These are phyloP conservation scores for Podospora conica DNA, from an alignment of 495 filamentous ascomycete species.

Conservation along the genomic window DNA sequence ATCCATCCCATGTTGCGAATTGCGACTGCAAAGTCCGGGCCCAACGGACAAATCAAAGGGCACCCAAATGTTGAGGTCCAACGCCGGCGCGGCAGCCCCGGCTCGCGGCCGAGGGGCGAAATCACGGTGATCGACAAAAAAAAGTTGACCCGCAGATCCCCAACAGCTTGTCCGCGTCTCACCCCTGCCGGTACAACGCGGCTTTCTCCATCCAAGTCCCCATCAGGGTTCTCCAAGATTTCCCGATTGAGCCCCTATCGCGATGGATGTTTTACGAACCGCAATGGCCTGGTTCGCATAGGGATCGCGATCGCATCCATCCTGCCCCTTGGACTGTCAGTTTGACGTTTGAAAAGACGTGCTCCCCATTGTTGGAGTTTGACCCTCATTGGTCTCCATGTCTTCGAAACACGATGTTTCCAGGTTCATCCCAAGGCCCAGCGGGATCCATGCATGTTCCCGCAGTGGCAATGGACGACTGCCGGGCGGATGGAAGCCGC, in stretches of 20 bases:
- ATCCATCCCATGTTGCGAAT: background rate
- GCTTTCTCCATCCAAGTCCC: constrained; percentile 1
- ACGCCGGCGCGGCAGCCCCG: constrained; percentile 9
- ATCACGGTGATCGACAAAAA: constrained; percentile 18
- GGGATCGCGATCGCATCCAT: background rate
- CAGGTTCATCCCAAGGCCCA: background rate
- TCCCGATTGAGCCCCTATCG: background rate
- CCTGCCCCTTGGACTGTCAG: background rate
- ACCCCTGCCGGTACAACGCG: background rate
- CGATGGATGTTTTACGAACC: background rate
- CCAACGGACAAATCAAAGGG: constrained; percentile 1
- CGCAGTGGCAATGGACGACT: background rate
- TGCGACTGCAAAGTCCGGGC: background rate
- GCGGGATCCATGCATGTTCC: background rate
- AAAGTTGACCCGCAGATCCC: constrained; percentile 35
- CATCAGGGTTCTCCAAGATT: background rate
- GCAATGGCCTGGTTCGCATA: background rate
- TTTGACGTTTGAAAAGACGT: background rate
- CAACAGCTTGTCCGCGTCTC: constrained; percentile 34
- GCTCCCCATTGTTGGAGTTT: background rate
- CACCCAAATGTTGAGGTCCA: constrained; percentile 29
- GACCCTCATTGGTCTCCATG: background rate
- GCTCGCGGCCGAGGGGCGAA: constrained; percentile 2
- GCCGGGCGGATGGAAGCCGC: background rate
- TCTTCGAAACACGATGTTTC: background rate